phyloP scores from a whole-genome alignment of 495 filamentous ascomycete genomes.

The Aspergillus mulundensis region DNA sequence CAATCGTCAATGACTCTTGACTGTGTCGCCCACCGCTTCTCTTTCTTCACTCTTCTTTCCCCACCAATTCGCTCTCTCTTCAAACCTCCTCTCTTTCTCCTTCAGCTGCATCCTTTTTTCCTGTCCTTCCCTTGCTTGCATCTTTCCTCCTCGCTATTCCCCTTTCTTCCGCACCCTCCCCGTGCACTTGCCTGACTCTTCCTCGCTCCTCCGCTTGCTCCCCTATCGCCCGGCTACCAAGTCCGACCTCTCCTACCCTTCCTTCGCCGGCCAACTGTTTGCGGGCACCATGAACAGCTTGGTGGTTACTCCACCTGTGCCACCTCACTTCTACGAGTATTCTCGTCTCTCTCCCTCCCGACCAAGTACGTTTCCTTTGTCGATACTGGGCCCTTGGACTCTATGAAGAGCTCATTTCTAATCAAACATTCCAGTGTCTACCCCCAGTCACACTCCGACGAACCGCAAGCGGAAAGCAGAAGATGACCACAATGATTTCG shows the following conservation, averaged over 20 bases:
- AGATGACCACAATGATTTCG: constrained; percentile 62
- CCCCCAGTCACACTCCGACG: constrained; percentile 46
- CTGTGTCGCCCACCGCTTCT: constrained; percentile 36
- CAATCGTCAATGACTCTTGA: not conserved
- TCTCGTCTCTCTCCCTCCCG: constrained; percentile 66
- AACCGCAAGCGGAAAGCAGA: constrained; percentile 85
- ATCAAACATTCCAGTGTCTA: constrained; percentile 45
- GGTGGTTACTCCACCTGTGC: constrained; percentile 61
- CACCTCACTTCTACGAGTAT: constrained; percentile 73
- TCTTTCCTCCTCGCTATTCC: constrained; percentile 11
- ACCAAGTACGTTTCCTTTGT: constrained; percentile 50
- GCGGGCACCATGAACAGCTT: constrained; percentile 58
- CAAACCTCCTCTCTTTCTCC: constrained; percentile 27
- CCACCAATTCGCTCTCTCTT: constrained; percentile 28
- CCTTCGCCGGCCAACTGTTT: constrained; percentile 34
- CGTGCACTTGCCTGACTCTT: constrained; percentile 11
- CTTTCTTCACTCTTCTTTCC: constrained; percentile 32
- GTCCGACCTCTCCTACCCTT: constrained; percentile 14
- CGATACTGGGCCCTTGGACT: not conserved
- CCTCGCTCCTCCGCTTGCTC: constrained; percentile 20
- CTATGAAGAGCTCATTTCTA: constrained; percentile 14
- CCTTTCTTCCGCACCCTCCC: constrained; percentile 14
- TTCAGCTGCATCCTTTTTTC: constrained; percentile 19
- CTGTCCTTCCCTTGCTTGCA: constrained; percentile 23
- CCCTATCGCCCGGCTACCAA: constrained; percentile 5